phyloP scores from a whole-genome alignment of 331 rosid genomes.

The Prunus yedoensis region DNA sequence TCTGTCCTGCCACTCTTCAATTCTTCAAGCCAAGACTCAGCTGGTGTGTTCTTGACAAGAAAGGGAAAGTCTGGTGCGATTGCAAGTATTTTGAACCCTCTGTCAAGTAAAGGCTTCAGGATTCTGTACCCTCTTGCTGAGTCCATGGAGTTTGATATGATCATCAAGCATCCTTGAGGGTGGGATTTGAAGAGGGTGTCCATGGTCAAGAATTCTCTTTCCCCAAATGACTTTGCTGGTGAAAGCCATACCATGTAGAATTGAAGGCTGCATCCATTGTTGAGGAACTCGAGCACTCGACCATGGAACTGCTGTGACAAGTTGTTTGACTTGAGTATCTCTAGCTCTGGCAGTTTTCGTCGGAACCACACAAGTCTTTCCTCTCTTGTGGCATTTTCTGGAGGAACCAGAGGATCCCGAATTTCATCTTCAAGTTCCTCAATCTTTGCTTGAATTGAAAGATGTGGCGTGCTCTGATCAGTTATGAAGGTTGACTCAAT shows the following conservation, averaged over 20 bases:
- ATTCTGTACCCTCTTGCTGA: slow-evolving; percentile 13
- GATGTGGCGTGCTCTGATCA: too few relatives aligned
- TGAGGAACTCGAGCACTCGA: slow-evolving; percentile 18
- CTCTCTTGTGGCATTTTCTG: not conserved
- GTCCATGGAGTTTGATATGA: slow-evolving; percentile 26
- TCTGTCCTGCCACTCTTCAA: slow-evolving; percentile 10
- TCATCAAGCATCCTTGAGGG: slow-evolving; percentile 19
- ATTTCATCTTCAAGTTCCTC: too few relatives aligned
- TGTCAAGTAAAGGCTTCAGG: slow-evolving; percentile 17
- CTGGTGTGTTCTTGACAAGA: slow-evolving; percentile 21
- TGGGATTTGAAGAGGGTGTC: slow-evolving; percentile 29
- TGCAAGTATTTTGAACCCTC: slow-evolving; percentile 5
- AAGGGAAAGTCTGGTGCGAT: slow-evolving; percentile 23
- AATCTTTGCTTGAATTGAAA: too few relatives aligned
- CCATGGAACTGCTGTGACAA: slow-evolving; percentile 21
- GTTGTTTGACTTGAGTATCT: slow-evolving; percentile 6
- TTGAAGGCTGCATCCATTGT: slow-evolving; percentile 9
- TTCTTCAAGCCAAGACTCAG: slow-evolving; percentile 18
- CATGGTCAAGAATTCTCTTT: not conserved
- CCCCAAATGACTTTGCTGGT: slow-evolving; percentile 12
- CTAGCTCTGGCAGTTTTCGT: slow-evolving; percentile 17
- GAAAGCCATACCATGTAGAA: slow-evolving; percentile 25
- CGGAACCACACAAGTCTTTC: slow-evolving; percentile 22
- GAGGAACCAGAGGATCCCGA: not conserved
- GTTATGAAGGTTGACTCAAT: too few relatives aligned